Evolutionary conservation across 805 yeast genomes (phyloP).

Genomic region (Nakazawaea wyomingensis): DNA sequence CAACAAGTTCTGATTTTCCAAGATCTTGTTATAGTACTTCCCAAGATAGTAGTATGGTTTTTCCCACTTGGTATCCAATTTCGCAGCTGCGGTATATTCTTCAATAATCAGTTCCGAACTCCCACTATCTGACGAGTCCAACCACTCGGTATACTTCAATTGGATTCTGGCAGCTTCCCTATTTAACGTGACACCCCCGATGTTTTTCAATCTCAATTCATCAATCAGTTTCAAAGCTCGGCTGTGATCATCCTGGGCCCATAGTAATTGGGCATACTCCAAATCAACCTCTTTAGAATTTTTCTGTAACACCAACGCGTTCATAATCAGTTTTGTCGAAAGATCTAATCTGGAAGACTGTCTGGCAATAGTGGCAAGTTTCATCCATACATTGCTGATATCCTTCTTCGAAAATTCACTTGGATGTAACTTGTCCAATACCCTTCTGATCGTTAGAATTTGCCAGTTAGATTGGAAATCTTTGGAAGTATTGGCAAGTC

Average conservation of each 20-base stretch:
- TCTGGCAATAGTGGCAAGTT: slow-evolving; percentile 61
- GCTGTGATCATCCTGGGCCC: slow-evolving; percentile 86
- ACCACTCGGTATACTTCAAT: slow-evolving; percentile 80
- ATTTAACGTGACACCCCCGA: slow-evolving; percentile 2
- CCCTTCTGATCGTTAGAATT: slow-evolving; percentile 53
- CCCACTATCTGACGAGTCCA: slow-evolving; percentile 79
- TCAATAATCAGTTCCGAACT: slow-evolving; percentile 66
- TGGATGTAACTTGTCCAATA: slow-evolving; percentile 24
- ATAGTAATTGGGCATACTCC: slow-evolving; percentile 75
- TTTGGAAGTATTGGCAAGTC: slow-evolving; percentile 33
- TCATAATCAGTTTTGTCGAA: slow-evolving; percentile 62
- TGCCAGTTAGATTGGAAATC: slow-evolving; percentile 59
- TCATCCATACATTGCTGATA: slow-evolving; percentile 48
- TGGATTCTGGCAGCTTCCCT: slow-evolving; percentile 40
- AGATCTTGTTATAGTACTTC: slow-evolving; percentile 67
- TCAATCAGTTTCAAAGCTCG: slow-evolving; percentile 59
- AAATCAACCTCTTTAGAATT: slow-evolving; percentile 46
- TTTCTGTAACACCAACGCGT: slow-evolving; percentile 40
- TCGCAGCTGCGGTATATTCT: slow-evolving; percentile 59
- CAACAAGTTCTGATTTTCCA: slow-evolving; percentile 53
- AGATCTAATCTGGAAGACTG: slow-evolving; percentile 64
- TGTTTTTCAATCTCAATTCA: neutral
- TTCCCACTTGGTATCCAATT: slow-evolving; percentile 57
- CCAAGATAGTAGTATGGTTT: slow-evolving; percentile 80
- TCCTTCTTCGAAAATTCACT: slow-evolving; percentile 19